Conservation (phyloP, 805 yeast species). For the Candida ascalaphidarum region DNA sequence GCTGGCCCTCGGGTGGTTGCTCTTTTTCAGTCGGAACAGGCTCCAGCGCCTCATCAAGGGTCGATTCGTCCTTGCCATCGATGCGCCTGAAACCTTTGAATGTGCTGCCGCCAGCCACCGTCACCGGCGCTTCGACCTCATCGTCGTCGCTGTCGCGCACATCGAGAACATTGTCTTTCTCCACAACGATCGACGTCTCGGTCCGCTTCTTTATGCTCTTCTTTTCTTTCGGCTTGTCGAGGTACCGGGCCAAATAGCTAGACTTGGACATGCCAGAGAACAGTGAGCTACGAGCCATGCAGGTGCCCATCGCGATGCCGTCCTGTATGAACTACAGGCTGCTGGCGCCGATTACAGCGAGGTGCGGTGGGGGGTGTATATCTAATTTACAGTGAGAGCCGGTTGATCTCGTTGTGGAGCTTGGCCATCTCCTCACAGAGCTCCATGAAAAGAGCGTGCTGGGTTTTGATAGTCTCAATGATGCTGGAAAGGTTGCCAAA, state of each 20-base stretch:
- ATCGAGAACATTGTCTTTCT: not conserved
- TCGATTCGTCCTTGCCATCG: slow-evolving; percentile 19
- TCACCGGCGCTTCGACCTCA: slow-evolving; percentile 15
- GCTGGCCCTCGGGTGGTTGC: slow-evolving; percentile 4
- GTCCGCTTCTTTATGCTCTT: slow-evolving; percentile 1
- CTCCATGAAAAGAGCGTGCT: slow-evolving; percentile 65
- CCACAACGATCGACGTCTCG: slow-evolving; percentile 2
- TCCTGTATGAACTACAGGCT: no score
- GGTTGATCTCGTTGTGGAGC: slow-evolving; percentile 37
- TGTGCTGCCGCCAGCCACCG: slow-evolving; percentile 6
- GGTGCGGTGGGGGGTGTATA: no score
- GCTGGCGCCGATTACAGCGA: no score
- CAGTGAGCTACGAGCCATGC: no score
- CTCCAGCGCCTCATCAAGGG: not conserved
- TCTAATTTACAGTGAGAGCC: not conserved
- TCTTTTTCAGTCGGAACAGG: slow-evolving; percentile 12
- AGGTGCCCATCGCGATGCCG: no score
- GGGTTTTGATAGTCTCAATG: slow-evolving; percentile 56
- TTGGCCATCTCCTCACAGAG: slow-evolving; percentile 68
- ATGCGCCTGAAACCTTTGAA: slow-evolving; percentile 29
- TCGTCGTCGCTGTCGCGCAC: slow-evolving; percentile 5
- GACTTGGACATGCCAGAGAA: no score
- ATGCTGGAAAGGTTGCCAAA: slow-evolving; percentile 36
- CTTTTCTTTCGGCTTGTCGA: slow-evolving; percentile 1
- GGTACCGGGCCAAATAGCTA: no score